phyloP scores from a whole-genome alignment of 2,329 filamentous ascomycete genomes.

The Didymella segeticola region DNA sequence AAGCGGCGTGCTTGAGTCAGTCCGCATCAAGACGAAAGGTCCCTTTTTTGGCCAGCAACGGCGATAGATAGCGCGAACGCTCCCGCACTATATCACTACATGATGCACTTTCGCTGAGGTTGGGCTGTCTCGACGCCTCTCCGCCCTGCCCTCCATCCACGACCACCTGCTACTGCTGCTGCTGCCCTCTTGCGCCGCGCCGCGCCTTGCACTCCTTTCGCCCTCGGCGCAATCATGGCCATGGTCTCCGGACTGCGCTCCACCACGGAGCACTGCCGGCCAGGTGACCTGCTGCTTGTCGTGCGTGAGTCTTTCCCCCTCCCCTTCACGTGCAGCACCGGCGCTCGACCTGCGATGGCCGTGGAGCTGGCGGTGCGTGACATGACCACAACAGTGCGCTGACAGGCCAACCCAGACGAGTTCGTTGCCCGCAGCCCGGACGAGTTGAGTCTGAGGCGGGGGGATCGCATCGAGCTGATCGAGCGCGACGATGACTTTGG shows the following conservation, averaged over 20 bases:
- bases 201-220: constrained; percentile 3
- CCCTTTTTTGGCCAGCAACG: constrained; percentile 6
- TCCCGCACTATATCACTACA: constrained; percentile 9
- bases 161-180: neutral
- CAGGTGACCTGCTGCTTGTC: constrained; percentile 72
- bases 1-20: constrained; percentile 10
- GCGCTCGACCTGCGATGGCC: neutral
- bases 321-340: neutral
- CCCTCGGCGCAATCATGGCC: constrained; percentile 33
- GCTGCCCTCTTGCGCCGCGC: neutral
- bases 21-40: neutral
- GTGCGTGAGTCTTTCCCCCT: constrained; percentile 66
- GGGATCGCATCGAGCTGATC: constrained; percentile 81
- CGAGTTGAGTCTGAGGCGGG: constrained; percentile 86
- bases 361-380: neutral
- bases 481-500: constrained; percentile 89
- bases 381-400: constrained; percentile 10
- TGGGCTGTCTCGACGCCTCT: constrained; percentile 13
- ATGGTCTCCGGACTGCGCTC: constrained; percentile 27
- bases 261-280: constrained; percentile 59
- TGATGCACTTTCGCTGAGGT: constrained; percentile 13
- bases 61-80: constrained; percentile 11
- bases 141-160: neutral
- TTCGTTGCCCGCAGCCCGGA: constrained; percentile 91
- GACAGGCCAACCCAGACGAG: constrained; percentile 68